These are phyloP conservation scores for Colletotrichum phormii DNA, from an alignment of 2,329 filamentous ascomycete genomes.

Conservation along the genomic window DNA sequence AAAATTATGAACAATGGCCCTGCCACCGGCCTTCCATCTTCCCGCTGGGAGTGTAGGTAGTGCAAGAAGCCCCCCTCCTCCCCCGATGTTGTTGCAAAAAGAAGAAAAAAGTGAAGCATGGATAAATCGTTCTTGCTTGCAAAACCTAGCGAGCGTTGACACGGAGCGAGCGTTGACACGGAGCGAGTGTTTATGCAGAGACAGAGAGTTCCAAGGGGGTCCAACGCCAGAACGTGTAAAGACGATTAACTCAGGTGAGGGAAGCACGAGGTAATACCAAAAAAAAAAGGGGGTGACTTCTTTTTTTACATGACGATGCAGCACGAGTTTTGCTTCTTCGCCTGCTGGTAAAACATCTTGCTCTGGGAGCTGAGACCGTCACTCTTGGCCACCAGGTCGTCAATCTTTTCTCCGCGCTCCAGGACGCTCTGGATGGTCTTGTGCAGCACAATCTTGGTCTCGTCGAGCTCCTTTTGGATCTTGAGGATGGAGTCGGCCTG, in stretches of 20 bases:
- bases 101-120: background rate
- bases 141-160: slow-evolving; percentile 21
- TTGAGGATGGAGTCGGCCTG: slow-evolving; percentile 93
- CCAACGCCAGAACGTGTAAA: slow-evolving; percentile 44
- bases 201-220: slow-evolving; percentile 27
- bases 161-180: slow-evolving; percentile 21
- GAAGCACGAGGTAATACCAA: background rate
- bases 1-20: slow-evolving; percentile 14
- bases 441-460: slow-evolving; percentile 96
- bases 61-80: background rate
- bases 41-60: no score
- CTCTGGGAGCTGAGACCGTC: slow-evolving; percentile 90
- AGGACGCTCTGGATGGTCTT: slow-evolving; percentile 93
- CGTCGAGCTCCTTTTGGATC: slow-evolving; percentile 96
- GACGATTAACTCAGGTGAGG: slow-evolving; percentile 11
- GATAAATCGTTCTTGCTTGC: slow-evolving; percentile 1
- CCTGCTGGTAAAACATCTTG: slow-evolving; percentile 95
- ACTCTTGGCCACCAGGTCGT: slow-evolving; percentile 92
- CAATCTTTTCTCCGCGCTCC: slow-evolving; percentile 96
- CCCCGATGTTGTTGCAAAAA: background rate
- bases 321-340: slow-evolving; percentile 86
- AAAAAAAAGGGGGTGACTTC: background rate
- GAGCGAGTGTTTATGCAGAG: slow-evolving; percentile 35
- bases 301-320: slow-evolving; percentile 73
- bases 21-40: background rate